Base-by-base conservation (phyloP, 225 moss, liverwort and hornwort genomes). In the Pseudisothecium myosuroides region DNA sequence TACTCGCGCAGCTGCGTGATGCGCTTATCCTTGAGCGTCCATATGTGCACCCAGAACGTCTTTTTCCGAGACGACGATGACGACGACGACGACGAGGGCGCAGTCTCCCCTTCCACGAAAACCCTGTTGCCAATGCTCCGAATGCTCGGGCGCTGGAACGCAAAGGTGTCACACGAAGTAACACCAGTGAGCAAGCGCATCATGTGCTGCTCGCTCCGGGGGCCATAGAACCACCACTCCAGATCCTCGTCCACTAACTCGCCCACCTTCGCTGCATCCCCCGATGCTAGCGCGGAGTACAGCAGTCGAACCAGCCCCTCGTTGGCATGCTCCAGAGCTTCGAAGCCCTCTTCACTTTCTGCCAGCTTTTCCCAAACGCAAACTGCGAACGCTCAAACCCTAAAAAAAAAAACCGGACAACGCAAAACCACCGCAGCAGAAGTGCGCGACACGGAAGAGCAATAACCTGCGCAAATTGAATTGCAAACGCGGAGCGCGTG, bases 151-250 rank as follows among this genome's bases (percentile, higher is more conserved):
- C 94, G 87, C 87, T 92, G 80, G 85, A 98, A 98, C 37, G 88
- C 84, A 87, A 98, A 98, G 89, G 95, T 92, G 93, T 96, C 96
- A 93, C 93, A 94, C 90, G 96, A 85, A 86, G 98, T 95, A 89
- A 94, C 96, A 89, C 98, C 98, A 81, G 98, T 98, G 89, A 98
- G 98, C 94, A 98, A 93, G 93, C 94, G 98, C 98, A 98, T 98
- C 98, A 98, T 98, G 95, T 97, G 98, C 92, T 98, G 96, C 91
- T 96, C 94, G 69, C 94, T 88, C 62, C 96, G 97, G 60, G 98
- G 98, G 13, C 98, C 98, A 94, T 97, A 97, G 88, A 95, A 98
- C 98, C 98, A 98, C 93, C 97, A 98, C 95, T 98, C 98, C 88
- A 98, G 88, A 89, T 98, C 98, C 83, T 93, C 94, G 88, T 95